Conservation (phyloP, 2,329 filamentous ascomycete species). For the Pyrenochaeta sp. region DNA sequence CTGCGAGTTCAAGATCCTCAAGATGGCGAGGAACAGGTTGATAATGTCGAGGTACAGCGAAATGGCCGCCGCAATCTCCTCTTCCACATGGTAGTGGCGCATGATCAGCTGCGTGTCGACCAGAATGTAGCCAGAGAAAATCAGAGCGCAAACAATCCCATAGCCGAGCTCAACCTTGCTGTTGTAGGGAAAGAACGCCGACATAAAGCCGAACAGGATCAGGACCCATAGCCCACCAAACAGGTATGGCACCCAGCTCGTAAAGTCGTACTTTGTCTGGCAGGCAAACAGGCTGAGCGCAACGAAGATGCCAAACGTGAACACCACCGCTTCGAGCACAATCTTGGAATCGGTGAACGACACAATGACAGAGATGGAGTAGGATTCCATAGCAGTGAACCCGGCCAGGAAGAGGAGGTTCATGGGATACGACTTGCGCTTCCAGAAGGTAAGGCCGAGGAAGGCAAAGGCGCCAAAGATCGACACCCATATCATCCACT, state of each 20-base stretch:
- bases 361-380: slow-evolving; percentile 90
- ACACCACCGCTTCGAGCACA: slow-evolving; percentile 87
- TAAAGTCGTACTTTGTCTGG: slow-evolving; percentile 99
- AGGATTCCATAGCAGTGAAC: slow-evolving; percentile 93
- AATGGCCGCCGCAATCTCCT: slow-evolving; percentile 95
- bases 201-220: slow-evolving; percentile 92
- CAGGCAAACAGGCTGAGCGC: slow-evolving; percentile 82
- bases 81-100: slow-evolving; percentile 95
- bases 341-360: slow-evolving; percentile 86
- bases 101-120: slow-evolving; percentile 96
- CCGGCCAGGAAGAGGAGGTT: slow-evolving; percentile 91
- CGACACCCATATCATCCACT: slow-evolving; percentile 86
- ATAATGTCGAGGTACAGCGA: slow-evolving; percentile 95
- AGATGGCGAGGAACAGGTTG: slow-evolving; percentile 95
- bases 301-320: slow-evolving; percentile 76
- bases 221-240: slow-evolving; percentile 90
- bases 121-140: slow-evolving; percentile 95
- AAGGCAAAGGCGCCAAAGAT: slow-evolving; percentile 58
- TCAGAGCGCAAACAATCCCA: slow-evolving; percentile 79
- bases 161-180: slow-evolving; percentile 87
- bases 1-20: slow-evolving; percentile 96
- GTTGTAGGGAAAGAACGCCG: slow-evolving; percentile 84
- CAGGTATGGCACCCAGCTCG: slow-evolving; percentile 93
- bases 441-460: slow-evolving; percentile 51
- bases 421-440: slow-evolving; percentile 77